These are phyloP conservation scores for Arthrobotrys sphaeroides DNA, from an alignment of 2,329 filamentous ascomycete genomes.

Conservation along the genomic window DNA sequence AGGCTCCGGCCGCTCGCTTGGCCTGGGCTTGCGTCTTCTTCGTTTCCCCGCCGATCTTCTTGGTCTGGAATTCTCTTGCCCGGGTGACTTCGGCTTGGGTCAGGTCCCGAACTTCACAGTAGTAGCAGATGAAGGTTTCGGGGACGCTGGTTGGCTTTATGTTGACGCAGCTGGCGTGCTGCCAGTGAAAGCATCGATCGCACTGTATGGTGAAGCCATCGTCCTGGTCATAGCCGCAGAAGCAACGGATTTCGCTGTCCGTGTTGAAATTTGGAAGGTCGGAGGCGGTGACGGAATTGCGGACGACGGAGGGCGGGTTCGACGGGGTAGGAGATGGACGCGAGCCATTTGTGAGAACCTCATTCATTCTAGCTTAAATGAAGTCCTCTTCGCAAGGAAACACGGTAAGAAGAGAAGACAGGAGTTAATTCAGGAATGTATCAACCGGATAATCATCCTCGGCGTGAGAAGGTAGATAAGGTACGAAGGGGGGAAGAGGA, in stretches of 20 bases:
- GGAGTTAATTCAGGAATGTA: slow-evolving; percentile 41
- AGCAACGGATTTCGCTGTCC: slow-evolving; percentile 68
- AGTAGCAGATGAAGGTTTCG: slow-evolving; percentile 82
- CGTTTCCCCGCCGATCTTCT: slow-evolving; percentile 68
- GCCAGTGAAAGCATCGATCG: slow-evolving; percentile 95
- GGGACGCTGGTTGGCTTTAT: slow-evolving; percentile 77
- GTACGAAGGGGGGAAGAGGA: background rate
- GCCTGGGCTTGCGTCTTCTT: slow-evolving; percentile 45
- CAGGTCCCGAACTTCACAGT: slow-evolving; percentile 77
- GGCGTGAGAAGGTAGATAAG: slow-evolving; percentile 7
- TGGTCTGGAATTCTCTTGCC: slow-evolving; percentile 76
- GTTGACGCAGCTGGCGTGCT: slow-evolving; percentile 98
- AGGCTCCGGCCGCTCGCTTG: slow-evolving; percentile 78
- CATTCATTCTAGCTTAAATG: slow-evolving; percentile 59
- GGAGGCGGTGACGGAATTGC: slow-evolving; percentile 46
- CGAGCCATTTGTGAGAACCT: slow-evolving; percentile 58
- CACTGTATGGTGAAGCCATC: slow-evolving; percentile 98
- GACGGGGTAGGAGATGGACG: slow-evolving; percentile 57
- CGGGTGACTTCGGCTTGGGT: slow-evolving; percentile 72
- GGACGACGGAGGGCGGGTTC: slow-evolving; percentile 52
- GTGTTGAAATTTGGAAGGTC: slow-evolving; percentile 54
- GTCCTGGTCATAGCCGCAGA: slow-evolving; percentile 91
- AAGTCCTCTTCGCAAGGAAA: slow-evolving; percentile 57
- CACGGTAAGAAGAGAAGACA: slow-evolving; percentile 36
- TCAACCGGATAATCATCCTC: slow-evolving; percentile 54